These are phyloP conservation scores for Penicillium sp. DNA, from an alignment of 2,329 filamentous ascomycete genomes.

Conservation along the genomic window DNA sequence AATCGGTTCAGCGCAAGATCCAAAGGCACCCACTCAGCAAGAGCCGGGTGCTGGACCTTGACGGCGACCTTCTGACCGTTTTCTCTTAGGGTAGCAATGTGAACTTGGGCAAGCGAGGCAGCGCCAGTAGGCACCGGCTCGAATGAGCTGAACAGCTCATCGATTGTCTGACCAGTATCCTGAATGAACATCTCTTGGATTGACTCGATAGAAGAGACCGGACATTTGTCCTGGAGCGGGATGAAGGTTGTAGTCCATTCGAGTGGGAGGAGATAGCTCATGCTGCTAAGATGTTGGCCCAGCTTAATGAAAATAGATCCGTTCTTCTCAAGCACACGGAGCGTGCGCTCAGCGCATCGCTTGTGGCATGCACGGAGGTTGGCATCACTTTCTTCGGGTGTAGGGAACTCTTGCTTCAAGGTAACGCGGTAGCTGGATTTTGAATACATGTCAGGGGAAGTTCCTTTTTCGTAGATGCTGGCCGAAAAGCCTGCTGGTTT, in stretches of 20 bases:
- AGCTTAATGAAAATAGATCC: constrained; percentile 98
- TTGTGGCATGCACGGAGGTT: constrained; percentile 82
- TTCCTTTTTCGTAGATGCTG: neutral
- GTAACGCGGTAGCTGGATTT: constrained; percentile 76
- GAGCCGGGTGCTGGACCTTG: constrained; percentile 88
- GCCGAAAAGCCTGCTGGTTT: neutral
- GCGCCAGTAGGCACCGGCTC: constrained; percentile 79
- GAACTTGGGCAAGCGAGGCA: constrained; percentile 91
- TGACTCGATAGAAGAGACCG: constrained; percentile 83
- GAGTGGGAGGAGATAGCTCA: constrained; percentile 87
- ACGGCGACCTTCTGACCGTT: constrained; percentile 87
- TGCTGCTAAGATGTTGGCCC: constrained; percentile 90
- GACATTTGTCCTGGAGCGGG: constrained; percentile 92
- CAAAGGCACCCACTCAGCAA: constrained; percentile 86
- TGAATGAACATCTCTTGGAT: constrained; percentile 81
- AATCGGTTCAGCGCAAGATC: constrained; percentile 85
- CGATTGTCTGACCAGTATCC: constrained; percentile 78
- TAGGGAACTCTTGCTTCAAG: constrained; percentile 66
- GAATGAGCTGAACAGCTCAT: constrained; percentile 85
- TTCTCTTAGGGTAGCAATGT: constrained; percentile 79
- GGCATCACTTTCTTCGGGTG: constrained; percentile 65
- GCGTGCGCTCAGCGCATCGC: constrained; percentile 83
- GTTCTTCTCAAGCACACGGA: constrained; percentile 88
- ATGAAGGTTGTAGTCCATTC: constrained; percentile 98
- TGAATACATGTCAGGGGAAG: neutral